Base-by-base conservation (phyloP, 2,329 filamentous ascomycete genomes). In the Cladobotryum mycophilum region DNA sequence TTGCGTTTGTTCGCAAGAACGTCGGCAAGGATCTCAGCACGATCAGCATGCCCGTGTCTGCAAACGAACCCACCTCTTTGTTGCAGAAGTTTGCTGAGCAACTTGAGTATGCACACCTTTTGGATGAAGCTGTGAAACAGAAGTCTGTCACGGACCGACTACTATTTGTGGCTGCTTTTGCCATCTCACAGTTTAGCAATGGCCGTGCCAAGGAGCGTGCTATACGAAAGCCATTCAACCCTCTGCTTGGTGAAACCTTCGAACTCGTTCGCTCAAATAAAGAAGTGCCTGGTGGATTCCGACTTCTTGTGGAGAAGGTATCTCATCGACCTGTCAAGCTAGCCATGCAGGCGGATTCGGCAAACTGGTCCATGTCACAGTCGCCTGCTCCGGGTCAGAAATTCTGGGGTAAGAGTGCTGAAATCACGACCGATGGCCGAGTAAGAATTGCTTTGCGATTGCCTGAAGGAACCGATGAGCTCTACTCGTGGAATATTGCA, bases 361-460 rank as follows among this genome's bases (percentile, higher is more conserved):
- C 82, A 37, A 75, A 80, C 51, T 99, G 93, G 93, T 89, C 86
- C 2, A 85, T 96, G 55, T 79, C 88, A 1, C 93, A 97, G 65
- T 88, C 86, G 4, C 89, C 93, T 0, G 85, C 87, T 51, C 93
- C 93, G 0, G 86, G 86, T 18, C 92, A 99, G 65, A 97, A 97
- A 65, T 99, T 99, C 73, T 97, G 93, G 93, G 93, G 93, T 50
- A 97, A 97, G 73, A 92, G 86, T 49, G 89, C 89, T 3, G 93
- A 99, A 68, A 82, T 99, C 55, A 93, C 88, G 54, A 97, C 90
- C 0, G 92, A 96, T 49, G 93, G 93, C 2, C 86, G 89, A 22
- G 84, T 89, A 3, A 82, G 91, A 45, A 76, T 96, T 37, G 82
- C 84, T 37, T 73, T 99, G 25, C 84, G 78, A 22, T 65, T 84